Evolutionary conservation across 2,329 filamentous ascomycete species (phyloP).

Genomic region (Xylaria sp.): DNA sequence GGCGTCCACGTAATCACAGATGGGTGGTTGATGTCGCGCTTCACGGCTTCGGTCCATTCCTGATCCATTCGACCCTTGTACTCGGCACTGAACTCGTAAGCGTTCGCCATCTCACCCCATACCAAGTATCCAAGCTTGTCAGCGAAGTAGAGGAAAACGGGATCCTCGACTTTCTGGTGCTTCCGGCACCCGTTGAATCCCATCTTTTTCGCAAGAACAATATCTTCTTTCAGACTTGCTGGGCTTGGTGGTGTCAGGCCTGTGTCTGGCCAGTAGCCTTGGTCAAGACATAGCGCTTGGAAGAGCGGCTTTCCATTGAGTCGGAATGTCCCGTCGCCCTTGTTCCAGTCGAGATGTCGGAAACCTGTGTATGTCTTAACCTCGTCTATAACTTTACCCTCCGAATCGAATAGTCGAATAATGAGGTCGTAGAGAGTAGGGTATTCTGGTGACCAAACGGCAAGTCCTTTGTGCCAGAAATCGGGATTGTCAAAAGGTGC

Average conservation of each 20-base stretch:
- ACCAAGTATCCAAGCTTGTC: conserved; percentile 66
- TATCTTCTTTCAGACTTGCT: conserved; percentile 55
- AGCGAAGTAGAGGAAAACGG: conserved; percentile 65
- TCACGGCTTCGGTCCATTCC: conserved; percentile 69
- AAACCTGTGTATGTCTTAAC: conserved; percentile 66
- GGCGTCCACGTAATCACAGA: conserved; percentile 71
- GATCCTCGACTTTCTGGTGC: conserved; percentile 69
- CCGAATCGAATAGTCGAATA: conserved; percentile 56
- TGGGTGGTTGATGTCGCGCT: conserved; percentile 69
- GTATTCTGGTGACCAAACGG: conserved; percentile 66
- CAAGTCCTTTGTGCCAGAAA: conserved; percentile 60
- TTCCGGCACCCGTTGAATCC: conserved; percentile 70
- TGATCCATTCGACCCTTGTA: conserved; percentile 65
- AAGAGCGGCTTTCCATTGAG: conserved; percentile 65
- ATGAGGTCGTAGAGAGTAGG: conserved; percentile 62
- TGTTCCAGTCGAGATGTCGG: conserved; percentile 64
- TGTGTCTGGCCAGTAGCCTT: conserved; percentile 68
- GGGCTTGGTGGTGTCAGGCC: conserved; percentile 62
- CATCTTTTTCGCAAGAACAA: conserved; percentile 63
- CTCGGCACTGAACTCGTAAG: conserved; percentile 64
- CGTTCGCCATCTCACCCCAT: conserved; percentile 70
- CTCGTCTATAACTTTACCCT: conserved; percentile 55
- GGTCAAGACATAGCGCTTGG: conserved; percentile 64
- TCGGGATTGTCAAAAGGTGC: conserved; percentile 46
- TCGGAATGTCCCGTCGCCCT: conserved; percentile 62